A percentile compares a stretch with the other conserved stretches of the same genome.
phyloP scores from a whole-genome alignment of 1,284 basidiomycete species.

The Fomitopsis schrenkii region DNA sequence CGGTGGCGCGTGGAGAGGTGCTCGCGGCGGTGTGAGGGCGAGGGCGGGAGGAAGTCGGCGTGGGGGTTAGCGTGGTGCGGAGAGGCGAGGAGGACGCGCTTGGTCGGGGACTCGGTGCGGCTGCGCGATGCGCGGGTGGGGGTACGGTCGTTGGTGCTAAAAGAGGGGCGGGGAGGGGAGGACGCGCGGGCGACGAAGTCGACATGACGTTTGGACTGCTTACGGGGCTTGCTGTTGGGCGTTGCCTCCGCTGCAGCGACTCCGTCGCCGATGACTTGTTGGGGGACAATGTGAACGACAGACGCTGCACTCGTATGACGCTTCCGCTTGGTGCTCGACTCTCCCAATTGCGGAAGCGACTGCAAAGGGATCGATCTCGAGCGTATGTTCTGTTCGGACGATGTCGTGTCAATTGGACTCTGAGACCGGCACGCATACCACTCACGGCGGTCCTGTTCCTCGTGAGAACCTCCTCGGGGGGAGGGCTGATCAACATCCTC shows the following conservation, averaged over 20 bases:
- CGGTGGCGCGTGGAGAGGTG: conserved; percentile 26
- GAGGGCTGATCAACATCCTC: conserved; percentile 39
- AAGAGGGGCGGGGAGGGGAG: conserved; percentile 22
- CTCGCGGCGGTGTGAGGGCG: conserved; percentile 17
- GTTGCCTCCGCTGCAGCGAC: conserved; percentile 32
- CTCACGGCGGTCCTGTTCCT: conserved; percentile 17
- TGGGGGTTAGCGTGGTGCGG: conserved; percentile 45
- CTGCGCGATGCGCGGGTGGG: conserved; percentile 20
- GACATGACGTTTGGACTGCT: conserved; percentile 37
- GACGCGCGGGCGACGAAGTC: conserved; percentile 24
- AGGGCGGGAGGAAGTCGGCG: conserved; percentile 46
- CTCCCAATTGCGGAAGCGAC: neutral
- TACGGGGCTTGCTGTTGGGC: conserved; percentile 59
- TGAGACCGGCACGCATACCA: neutral
- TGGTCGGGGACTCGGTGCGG: conserved; percentile 29
- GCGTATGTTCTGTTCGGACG: conserved; percentile 11
- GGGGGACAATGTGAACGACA: neutral
- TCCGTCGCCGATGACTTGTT: neutral
- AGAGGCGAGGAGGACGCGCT: conserved; percentile 32
- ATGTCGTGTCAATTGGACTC: neutral
- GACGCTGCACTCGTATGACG: conserved; percentile 13
- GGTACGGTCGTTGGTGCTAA: conserved; percentile 11
- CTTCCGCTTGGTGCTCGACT: conserved; percentile 32
- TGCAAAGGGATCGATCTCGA: neutral
- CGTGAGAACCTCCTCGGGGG: conserved; percentile 38